Evolutionary conservation across 495 filamentous ascomycete species (phyloP).

Genomic region (Friedmanniomyces simplex): DNA sequence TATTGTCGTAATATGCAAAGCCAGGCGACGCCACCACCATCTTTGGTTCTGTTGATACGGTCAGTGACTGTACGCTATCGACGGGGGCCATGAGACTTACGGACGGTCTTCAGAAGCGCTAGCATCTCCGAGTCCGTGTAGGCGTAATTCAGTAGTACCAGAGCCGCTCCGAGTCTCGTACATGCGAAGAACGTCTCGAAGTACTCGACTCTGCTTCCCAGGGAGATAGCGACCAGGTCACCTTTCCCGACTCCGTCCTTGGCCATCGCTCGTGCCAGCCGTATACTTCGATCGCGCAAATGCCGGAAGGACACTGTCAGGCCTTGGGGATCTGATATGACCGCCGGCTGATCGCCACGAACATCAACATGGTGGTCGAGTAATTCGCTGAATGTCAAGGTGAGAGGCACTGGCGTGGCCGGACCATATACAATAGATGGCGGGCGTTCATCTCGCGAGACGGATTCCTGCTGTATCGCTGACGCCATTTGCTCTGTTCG

Average conservation of each 20-base stretch:
- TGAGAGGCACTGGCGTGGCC: slow-evolving; percentile 12
- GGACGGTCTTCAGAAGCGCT: slow-evolving; percentile 12
- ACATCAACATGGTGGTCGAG: slow-evolving; percentile 16
- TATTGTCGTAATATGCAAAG: slow-evolving; percentile 12
- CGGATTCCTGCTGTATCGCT: background rate
- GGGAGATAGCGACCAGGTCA: slow-evolving; percentile 14
- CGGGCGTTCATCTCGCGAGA: slow-evolving; percentile 1
- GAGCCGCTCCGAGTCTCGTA: slow-evolving; percentile 10
- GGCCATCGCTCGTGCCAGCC: slow-evolving; percentile 11
- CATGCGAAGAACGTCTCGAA: slow-evolving; percentile 22
- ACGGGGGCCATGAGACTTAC: background rate
- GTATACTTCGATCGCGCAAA: slow-evolving; percentile 8
- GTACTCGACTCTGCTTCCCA: slow-evolving; percentile 17
- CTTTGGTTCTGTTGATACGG: slow-evolving; percentile 11
- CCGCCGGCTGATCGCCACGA: slow-evolving; percentile 10
- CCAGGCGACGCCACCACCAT: slow-evolving; percentile 17
- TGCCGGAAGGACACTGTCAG: slow-evolving; percentile 4
- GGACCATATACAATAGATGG: slow-evolving; percentile 17
- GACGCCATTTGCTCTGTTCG: no score
- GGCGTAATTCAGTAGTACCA: slow-evolving; percentile 20
- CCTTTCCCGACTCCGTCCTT: slow-evolving; percentile 15
- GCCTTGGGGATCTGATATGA: slow-evolving; percentile 16
- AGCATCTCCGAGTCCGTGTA: slow-evolving; percentile 20
- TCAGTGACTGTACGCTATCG: background rate
- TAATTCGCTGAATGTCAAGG: slow-evolving; percentile 13